Percentiles rank a stretch among this genome's conserved stretches.
phyloP scores from a whole-genome alignment of 305 asterid species.

The Rubia peregrina region DNA sequence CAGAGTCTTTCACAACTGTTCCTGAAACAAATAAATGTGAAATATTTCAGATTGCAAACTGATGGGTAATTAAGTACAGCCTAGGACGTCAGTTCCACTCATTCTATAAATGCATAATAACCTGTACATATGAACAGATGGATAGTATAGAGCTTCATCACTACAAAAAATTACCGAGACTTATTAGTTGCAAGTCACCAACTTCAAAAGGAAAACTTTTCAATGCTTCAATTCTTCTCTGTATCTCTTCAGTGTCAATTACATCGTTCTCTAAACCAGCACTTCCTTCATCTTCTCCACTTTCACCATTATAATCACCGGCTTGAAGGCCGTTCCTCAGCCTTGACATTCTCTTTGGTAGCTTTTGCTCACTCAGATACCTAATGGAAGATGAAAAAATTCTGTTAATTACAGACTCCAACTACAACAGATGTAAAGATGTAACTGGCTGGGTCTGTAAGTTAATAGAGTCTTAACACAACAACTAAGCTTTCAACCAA shows the following conservation, averaged over 20 bases:
- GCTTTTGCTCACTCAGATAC: background rate
- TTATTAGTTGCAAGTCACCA: conserved; percentile 37
- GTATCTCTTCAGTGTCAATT: conserved; percentile 41
- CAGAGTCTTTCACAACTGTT: conserved; percentile 60
- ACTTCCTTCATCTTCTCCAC: conserved; percentile 32
- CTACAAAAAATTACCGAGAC: too few relatives aligned
- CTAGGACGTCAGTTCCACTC: background rate
- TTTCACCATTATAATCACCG: conserved; percentile 2
- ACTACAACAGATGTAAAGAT: conserved; percentile 13
- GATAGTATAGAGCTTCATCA: background rate
- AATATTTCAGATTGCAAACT: conserved; percentile 13
- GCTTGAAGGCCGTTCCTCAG: background rate
- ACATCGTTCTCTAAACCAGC: conserved; percentile 48
- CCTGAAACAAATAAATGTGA: conserved; percentile 45
- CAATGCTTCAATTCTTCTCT: conserved; percentile 48
- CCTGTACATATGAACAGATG: background rate
- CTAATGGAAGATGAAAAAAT: conserved; percentile 14
- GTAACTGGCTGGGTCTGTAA: background rate
- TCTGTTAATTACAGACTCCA: conserved; percentile 36
- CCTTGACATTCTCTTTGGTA: background rate
- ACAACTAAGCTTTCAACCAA: background rate
- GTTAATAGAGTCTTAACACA: background rate
- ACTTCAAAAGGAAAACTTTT: conserved; percentile 52
- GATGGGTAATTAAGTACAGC: background rate
- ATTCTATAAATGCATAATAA: background rate